Evolutionary conservation across 768 basidiomycete genomes (phyloP).

Genomic region (Daedalea quercina): DNA sequence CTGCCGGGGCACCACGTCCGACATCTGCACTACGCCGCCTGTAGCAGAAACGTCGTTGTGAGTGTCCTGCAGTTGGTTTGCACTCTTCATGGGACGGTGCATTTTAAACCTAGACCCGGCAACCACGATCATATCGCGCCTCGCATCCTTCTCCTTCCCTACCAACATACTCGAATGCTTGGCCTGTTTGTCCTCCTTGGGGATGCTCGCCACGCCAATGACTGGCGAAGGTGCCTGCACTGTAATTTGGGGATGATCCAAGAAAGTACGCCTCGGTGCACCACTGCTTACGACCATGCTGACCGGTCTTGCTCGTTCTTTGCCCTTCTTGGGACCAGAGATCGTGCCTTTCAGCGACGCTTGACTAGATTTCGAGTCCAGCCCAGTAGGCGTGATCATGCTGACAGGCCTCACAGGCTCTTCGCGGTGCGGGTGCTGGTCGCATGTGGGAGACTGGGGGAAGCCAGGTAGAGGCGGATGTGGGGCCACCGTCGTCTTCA

Average conservation of each 20-base stretch:
- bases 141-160: neutral
- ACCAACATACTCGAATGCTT: neutral
- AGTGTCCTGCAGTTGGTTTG: too few relatives aligned
- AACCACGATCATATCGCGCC: neutral
- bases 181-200: neutral
- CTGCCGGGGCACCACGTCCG: too few relatives aligned
- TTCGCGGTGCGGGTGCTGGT: neutral
- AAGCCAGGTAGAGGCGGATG: slow-evolving; percentile 17
- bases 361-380: slow-evolving; percentile 10
- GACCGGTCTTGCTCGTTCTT: neutral
- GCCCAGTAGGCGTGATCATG: neutral
- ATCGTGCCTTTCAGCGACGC: neutral
- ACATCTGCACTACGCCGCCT: too few relatives aligned
- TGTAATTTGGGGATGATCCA: neutral
- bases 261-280: neutral
- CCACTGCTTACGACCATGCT: neutral
- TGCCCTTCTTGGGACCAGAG: neutral
- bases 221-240: neutral
- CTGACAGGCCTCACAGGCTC: neutral
- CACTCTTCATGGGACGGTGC: neutral
- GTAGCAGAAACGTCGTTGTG: too few relatives aligned
- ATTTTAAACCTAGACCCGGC: neutral
- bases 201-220: neutral
- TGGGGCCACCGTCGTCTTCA: slow-evolving; percentile 16
- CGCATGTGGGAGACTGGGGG: neutral